Conservation (phyloP, 306 rosid genomes). For the Pyrus bretschneideri region DNA sequence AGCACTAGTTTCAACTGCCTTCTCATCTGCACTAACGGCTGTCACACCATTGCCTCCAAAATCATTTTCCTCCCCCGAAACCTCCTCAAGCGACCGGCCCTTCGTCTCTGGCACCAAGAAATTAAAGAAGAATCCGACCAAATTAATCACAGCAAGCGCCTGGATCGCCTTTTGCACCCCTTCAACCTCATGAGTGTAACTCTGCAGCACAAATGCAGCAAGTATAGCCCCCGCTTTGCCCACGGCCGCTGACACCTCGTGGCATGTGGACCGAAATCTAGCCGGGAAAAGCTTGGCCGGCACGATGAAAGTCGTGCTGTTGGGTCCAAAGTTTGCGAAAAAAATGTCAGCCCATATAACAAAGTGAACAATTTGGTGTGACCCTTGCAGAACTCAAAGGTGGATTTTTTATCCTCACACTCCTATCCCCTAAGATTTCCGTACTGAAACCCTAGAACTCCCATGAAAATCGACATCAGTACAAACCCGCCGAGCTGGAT, state of each 20-base stretch:
- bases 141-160: slow-evolving; percentile 5
- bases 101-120: slow-evolving; percentile 10
- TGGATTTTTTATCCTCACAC: not conserved
- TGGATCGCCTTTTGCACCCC: slow-evolving; percentile 14
- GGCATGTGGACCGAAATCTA: slow-evolving; percentile 46
- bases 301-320: slow-evolving; percentile 53
- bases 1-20: not conserved
- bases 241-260: slow-evolving; percentile 48
- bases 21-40: slow-evolving; percentile 13
- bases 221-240: slow-evolving; percentile 59
- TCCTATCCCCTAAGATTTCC: slow-evolving; percentile 13
- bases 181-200: slow-evolving; percentile 7
- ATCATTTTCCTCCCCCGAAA: slow-evolving; percentile 8
- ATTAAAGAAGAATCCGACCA: slow-evolving; percentile 3
- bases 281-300: slow-evolving; percentile 53
- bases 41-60: not conserved
- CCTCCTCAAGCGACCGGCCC: slow-evolving; percentile 14
- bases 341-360: slow-evolving; percentile 41
- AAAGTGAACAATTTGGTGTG: not conserved
- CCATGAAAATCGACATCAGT: slow-evolving; percentile 16
- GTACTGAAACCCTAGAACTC: not conserved
- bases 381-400: not conserved
- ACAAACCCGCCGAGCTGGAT: slow-evolving; percentile 13
- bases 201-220: slow-evolving; percentile 43
- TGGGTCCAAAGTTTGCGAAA: slow-evolving; percentile 66